Base-by-base conservation (phyloP, 2,329 filamentous ascomycete genomes). In the Periconia sp. region DNA sequence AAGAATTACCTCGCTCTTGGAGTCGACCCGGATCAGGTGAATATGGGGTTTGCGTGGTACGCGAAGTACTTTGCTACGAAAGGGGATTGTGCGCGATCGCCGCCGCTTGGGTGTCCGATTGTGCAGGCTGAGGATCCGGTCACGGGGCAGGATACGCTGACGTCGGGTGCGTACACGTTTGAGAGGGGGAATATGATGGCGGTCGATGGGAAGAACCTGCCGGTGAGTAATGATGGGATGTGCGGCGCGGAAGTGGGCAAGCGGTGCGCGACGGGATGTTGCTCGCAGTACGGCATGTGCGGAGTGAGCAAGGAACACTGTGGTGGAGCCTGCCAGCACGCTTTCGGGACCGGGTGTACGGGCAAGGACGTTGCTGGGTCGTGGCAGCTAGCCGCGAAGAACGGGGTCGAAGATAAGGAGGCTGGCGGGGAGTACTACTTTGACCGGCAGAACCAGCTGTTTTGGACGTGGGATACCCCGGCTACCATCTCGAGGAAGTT, bases 381-480 rank as follows among this genome's bases (percentile, higher is more conserved):
- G 0, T 91, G 88, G 65, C 69, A 75, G 15, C 78, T 76, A 14
- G 87, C 89, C 0, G 66, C 77, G 47, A 61, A 72, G 0, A 57
- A 80, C 10, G 86, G 85, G 1, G 66, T 67, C 45, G 85, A 84
- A 30, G 88, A 91, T 58, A 70, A 79, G 1, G 59, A 74, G 1
- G 72, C 75, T 2, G 88, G 87, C 18, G 89, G 87, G 0, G 82
- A 85, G 66, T 90, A 87, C 67, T 91, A 84, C 72, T 89, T 83
- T 79, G 89, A 92, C 64, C 54, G 67, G 0, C 58, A 74, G 5
- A 77, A 83, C 59, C 73, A 81, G 50, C 68, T 87, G 30, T 92
- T 88, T 81, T 92, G 89, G 89, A 86, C 86, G 0, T 91, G 86
- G 77, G 89, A 92, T 55, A 88, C 85, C 0, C 77, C 81, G 0